Base-by-base conservation (phyloP, 1,284 basidiomycete species). In the Veloporphyrellus conicus region DNA sequence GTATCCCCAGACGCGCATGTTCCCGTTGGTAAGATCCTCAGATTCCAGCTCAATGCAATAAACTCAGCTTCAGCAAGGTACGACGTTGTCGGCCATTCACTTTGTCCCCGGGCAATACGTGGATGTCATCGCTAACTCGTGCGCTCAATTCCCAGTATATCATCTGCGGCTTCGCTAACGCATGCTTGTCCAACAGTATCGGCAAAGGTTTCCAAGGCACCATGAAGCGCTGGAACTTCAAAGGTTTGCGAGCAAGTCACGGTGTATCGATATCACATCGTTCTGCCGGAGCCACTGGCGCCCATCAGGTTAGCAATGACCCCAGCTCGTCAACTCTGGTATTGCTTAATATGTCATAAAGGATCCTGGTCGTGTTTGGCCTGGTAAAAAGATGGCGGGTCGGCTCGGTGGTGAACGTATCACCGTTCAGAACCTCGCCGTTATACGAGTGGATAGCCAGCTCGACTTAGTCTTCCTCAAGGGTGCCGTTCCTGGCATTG, bases 331-430 rank as follows among this genome's bases (percentile, higher is more conserved):
- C 31, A 11, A 33, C 18, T 36, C 18, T 32, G 4, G 18, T 45
- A 59, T 47, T 52, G 20, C 49, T 58, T 23, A 57, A 56, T 38
- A 44, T 31, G 48, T 47, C 19, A 25, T 53, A 12, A 58, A 94
- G 90, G 92, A 96, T 63, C 94, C 94, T 31, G 94, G 93, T 44
- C 83, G 93, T 64, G 79, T 97, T 14, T 92, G 90, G 74, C 94
- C 94, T 15, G 95, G 95, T 35, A 97, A 94, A 73, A 98, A 97
- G 75, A 99, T 98, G 95, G 85, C 95, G 9, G 96, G 95, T 39
- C 85, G 87, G 39, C 87, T 97, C 78, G 96, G 96, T 46, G 87
- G 84, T 50, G 76, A 81, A 56, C 85, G 86, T 37, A 81, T 81
- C 15, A 98, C 94, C 10, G 78, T 81, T 11, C 93, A 95, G 66